Base-by-base conservation (phyloP, 2,329 filamentous ascomycete species). In the Stachybotrys chlorohalonatus region DNA sequence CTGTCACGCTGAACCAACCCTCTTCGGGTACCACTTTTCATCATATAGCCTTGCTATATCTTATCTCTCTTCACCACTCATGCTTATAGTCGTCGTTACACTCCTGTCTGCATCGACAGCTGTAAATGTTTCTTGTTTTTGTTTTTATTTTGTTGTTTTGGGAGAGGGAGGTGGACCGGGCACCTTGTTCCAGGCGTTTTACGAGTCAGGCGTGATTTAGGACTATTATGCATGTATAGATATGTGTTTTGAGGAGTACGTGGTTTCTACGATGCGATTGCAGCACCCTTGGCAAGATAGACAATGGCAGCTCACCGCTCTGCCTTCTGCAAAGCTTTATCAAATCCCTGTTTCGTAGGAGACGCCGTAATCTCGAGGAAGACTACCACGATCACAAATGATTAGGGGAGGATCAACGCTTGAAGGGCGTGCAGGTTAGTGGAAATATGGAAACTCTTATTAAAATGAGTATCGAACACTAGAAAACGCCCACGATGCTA, bases 151-250 rank as follows among this genome's bases (percentile, higher is more conserved):
- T 53, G 3, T 57, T 53, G 47, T 53, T 5, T 57, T 53, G 47
- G 11, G 45, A 17, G 58, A 54, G 15, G 56, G 60, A 55, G 57
- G 59, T 62, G 60, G 56, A 57, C 60, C 58, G 61, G 62, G 53
- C 58, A 63, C 60, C 58, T 62, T 53, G 53, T 42, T 42, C 36
- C 13, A 42, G 36, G 36, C 8, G 36, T 42, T 42, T 42, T 24
- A 24, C 36, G 36, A 42, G 36, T 9, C 36, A 24, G 36, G 36
- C 36, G 36, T 42, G 36, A 9, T 9, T 24, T 2, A 24, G 24
- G 24, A 24, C 24, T 42, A 9, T 42, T 42, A 13, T 42, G 36
- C 13, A 42, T 42, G 5, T 42, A 5, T 42, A 13, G 13, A 42
- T 13, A 3, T 42, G 36, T 42, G 36, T 9, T 42, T 9, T 9